Evolutionary conservation across 495 filamentous ascomycete genomes (phyloP).

Genomic region (Penicillium ucsense): DNA sequence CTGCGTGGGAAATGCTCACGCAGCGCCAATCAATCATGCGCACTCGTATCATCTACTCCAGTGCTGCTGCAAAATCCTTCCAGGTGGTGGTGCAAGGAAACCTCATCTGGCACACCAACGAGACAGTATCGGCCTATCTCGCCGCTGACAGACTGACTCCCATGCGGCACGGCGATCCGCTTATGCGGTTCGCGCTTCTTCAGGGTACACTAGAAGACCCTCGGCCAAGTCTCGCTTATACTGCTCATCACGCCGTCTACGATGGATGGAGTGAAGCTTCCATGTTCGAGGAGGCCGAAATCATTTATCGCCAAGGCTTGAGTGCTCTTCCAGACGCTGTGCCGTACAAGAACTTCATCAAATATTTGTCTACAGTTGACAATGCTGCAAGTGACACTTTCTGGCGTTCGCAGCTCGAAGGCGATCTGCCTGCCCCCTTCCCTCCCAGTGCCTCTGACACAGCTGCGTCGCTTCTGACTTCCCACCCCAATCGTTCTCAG

Average conservation of each 20-base stretch:
- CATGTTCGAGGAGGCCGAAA: constrained; percentile 33
- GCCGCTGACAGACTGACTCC: constrained; percentile 11
- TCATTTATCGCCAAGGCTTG: neutral
- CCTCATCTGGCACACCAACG: neutral
- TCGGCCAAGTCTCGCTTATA: constrained; percentile 22
- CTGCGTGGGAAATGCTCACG: constrained; percentile 1
- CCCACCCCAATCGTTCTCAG: neutral
- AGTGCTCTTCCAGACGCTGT: constrained; percentile 3
- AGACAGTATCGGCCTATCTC: constrained; percentile 38
- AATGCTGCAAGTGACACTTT: constrained; percentile 12
- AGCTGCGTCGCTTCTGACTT: neutral
- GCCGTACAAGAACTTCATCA: constrained; percentile 15
- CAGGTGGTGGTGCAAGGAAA: neutral
- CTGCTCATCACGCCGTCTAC: constrained; percentile 11
- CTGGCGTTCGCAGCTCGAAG: constrained; percentile 24
- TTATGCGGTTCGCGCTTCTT: constrained; percentile 35
- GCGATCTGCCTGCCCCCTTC: neutral
- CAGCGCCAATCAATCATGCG: constrained; percentile 33
- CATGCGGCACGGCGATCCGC: constrained; percentile 32
- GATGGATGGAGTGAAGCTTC: constrained; percentile 27
- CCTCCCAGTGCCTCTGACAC: neutral
- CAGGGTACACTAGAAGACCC: neutral
- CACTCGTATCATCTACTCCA: constrained; percentile 33
- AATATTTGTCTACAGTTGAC: constrained; percentile 11
- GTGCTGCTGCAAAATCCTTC: neutral